A percentile compares a stretch with the other conserved stretches of the same genome.
Evolutionary conservation across 1,139 yeast species (phyloP).

Genomic region (Geotrichum bryndzae): DNA sequence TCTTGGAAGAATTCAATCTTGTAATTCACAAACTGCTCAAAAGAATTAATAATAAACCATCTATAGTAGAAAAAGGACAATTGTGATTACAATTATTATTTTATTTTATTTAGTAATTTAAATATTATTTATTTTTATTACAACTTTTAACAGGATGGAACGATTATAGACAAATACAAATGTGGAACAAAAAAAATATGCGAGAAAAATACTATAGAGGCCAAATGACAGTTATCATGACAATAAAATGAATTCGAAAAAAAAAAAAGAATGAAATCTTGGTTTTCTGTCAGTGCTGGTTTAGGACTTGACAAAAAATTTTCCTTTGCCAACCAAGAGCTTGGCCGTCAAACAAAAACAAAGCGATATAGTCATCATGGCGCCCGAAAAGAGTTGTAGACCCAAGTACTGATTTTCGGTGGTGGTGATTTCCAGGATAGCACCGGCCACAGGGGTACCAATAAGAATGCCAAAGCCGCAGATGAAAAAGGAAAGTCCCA

Average conservation of each 20-base stretch:
- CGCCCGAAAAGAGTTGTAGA: constrained; percentile 7
- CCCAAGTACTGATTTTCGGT: constrained; percentile 4
- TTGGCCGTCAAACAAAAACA: constrained; percentile 1
- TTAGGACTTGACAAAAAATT: constrained; percentile 1
- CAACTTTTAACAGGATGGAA: too few species aligned
- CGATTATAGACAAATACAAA: neutral
- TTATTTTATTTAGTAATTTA: too few species aligned
- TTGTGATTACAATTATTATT: too few species aligned
- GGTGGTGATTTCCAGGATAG: constrained; percentile 28
- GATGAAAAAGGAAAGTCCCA: constrained; percentile 56
- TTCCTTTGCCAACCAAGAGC: constrained; percentile 1
- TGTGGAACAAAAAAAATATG: neutral
- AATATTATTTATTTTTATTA: too few species aligned
- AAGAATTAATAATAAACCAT: too few species aligned
- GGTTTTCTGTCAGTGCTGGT: too few species aligned
- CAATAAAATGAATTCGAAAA: too few species aligned
- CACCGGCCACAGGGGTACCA: constrained; percentile 52
- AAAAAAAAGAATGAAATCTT: too few species aligned
- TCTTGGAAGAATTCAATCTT: too few species aligned
- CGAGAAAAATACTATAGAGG: neutral
- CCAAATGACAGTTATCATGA: neutral
- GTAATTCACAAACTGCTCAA: too few species aligned
- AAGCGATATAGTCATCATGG: constrained; percentile 1
- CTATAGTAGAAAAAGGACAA: too few species aligned
- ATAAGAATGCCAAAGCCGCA: constrained; percentile 49